Evolutionary conservation across 495 filamentous ascomycete species (phyloP).

Genomic region (Daldinia grandis): DNA sequence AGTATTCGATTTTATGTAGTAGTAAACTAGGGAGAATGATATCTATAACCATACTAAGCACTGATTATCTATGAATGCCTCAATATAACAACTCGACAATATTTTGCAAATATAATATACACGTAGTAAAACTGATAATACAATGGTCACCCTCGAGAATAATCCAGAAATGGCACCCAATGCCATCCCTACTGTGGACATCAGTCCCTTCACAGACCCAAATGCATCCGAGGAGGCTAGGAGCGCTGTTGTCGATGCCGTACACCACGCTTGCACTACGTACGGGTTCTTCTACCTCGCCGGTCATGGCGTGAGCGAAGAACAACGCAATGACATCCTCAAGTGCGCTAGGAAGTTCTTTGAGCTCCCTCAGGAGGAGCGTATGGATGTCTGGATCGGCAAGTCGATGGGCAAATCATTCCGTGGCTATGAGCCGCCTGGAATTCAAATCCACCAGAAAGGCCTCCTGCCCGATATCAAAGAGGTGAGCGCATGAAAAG

Average conservation of each 20-base stretch:
- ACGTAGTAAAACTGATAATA: constrained; percentile 15
- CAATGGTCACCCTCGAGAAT: constrained; percentile 36
- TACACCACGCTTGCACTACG: constrained; percentile 55
- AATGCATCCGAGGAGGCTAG: constrained; percentile 29
- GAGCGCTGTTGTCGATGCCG: constrained; percentile 29
- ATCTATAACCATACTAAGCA: neutral
- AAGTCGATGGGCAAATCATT: constrained; percentile 55
- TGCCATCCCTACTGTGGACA: constrained; percentile 47
- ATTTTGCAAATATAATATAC: neutral
- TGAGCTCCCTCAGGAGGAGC: constrained; percentile 56
- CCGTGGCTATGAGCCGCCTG: constrained; percentile 61
- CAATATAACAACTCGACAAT: neutral
- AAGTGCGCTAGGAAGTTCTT: constrained; percentile 57
- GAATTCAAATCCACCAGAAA: constrained; percentile 59
- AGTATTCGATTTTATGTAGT: neutral
- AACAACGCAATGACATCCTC: constrained; percentile 47
- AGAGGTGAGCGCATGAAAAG: constrained; percentile 50
- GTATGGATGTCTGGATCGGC: constrained; percentile 44
- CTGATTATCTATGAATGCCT: neutral
- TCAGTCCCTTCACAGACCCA: constrained; percentile 46
- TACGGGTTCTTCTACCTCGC: constrained; percentile 60
- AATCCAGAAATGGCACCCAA: constrained; percentile 24
- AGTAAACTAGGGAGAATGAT: neutral
- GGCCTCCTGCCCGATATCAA: constrained; percentile 60
- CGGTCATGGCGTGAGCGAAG: constrained; percentile 39